phyloP scores from a whole-genome alignment of 2,329 filamentous ascomycete species.

The Paecilomyces variotii region DNA sequence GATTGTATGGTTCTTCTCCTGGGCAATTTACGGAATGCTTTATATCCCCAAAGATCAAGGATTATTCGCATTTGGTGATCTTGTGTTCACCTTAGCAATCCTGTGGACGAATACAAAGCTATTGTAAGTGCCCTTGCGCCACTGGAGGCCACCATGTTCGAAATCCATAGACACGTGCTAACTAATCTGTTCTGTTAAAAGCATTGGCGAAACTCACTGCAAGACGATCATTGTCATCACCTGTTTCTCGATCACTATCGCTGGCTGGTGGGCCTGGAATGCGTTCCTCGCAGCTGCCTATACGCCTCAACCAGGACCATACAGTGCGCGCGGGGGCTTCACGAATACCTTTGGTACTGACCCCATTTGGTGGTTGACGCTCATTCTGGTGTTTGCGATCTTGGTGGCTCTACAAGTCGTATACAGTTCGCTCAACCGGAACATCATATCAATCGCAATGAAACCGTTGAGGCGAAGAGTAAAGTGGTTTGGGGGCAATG shows the following conservation, averaged over 20 bases:
- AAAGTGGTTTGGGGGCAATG: neutral
- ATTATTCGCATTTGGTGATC: constrained; percentile 3
- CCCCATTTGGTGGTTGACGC: constrained; percentile 2
- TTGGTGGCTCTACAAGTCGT: neutral
- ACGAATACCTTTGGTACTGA: constrained; percentile 1
- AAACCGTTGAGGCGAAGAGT: neutral
- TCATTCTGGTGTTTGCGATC: neutral
- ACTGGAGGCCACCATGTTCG: neutral
- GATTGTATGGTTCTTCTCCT: constrained; percentile 57
- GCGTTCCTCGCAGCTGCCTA: constrained; percentile 1
- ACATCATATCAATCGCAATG: neutral
- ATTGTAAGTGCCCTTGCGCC: neutral
- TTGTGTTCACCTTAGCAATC: neutral
- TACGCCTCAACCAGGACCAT: constrained; percentile 1
- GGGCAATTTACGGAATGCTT: constrained; percentile 18
- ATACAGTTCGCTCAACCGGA: neutral
- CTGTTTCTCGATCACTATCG: neutral
- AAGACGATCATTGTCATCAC: constrained; percentile 3
- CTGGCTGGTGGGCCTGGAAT: neutral
- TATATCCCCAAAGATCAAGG: constrained; percentile 2
- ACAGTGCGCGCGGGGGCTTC: constrained; percentile 1
- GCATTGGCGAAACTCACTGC: constrained; percentile 1
- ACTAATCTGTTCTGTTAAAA: neutral
- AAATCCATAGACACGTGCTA: neutral
- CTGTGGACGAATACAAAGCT: constrained; percentile 1